phyloP scores from a whole-genome alignment of 169 alveolate species.

The Eimeria falciformis region DNA sequence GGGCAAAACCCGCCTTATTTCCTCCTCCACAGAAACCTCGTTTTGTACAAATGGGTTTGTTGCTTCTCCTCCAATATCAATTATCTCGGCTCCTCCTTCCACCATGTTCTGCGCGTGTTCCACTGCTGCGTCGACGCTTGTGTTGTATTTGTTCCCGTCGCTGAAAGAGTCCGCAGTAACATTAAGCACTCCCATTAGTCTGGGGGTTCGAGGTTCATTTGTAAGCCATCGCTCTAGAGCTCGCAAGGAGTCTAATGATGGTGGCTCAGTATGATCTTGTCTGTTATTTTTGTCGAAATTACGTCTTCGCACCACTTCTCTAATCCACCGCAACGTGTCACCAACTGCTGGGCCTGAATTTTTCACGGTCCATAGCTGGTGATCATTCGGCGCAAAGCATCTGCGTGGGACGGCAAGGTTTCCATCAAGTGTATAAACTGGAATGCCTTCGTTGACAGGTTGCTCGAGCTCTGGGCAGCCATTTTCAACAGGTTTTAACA shows the following conservation, averaged over 20 bases:
- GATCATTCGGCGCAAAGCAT: slow-evolving; percentile 46
- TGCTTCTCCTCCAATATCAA: slow-evolving; percentile 78
- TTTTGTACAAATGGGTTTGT: slow-evolving; percentile 50
- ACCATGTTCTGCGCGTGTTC: slow-evolving; percentile 17
- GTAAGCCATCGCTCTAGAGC: neutral
- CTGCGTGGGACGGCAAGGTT: slow-evolving; percentile 65
- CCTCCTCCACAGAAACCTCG: slow-evolving; percentile 38
- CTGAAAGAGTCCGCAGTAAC: slow-evolving; percentile 80
- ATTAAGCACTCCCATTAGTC: slow-evolving; percentile 78
- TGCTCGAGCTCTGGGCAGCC: neutral
- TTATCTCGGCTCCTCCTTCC: slow-evolving; percentile 62
- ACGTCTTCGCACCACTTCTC: slow-evolving; percentile 17
- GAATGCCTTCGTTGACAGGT: neutral
- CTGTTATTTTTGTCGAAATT: neutral
- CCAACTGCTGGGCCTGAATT: neutral
- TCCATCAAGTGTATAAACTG: slow-evolving; percentile 53
- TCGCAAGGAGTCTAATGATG: neutral
- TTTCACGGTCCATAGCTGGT: slow-evolving; percentile 46
- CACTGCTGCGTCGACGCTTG: slow-evolving; percentile 62
- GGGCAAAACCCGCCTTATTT: slow-evolving; percentile 60
- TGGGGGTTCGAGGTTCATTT: neutral
- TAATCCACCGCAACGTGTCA: slow-evolving; percentile 54
- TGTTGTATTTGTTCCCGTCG: slow-evolving; percentile 53
- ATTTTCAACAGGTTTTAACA: neutral
- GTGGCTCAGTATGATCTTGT: neutral